Conservation (phyloP, 2,329 filamentous ascomycete genomes). For the Pyrenophora seminiperda region DNA sequence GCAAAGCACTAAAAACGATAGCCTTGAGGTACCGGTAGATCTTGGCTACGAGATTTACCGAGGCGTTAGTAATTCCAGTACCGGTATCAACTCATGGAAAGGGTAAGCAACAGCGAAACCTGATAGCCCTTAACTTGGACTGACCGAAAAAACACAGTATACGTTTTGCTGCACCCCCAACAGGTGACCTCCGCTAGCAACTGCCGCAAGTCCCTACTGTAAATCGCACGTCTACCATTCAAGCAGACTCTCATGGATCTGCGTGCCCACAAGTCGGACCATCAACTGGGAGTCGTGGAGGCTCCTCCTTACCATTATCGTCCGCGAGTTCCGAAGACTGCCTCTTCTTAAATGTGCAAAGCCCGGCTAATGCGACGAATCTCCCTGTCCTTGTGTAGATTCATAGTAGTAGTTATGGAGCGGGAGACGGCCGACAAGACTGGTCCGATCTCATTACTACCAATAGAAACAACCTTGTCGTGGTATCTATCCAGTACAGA, state of each 20-base stretch:
- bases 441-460: constrained; percentile 50
- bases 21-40: constrained; percentile 23
- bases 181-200: constrained; percentile 26
- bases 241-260: constrained; percentile 7
- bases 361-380: constrained; percentile 27
- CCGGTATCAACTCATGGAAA: constrained; percentile 28
- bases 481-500: constrained; percentile 58
- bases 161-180: constrained; percentile 28
- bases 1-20: background rate
- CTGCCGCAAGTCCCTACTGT: constrained; percentile 14
- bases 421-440: constrained; percentile 47
- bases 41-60: constrained; percentile 31
- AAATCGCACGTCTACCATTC: constrained; percentile 13
- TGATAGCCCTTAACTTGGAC: background rate
- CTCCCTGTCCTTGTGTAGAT: constrained; percentile 43
- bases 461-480: constrained; percentile 55
- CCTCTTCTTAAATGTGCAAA: constrained; percentile 46
- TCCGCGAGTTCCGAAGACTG: constrained; percentile 36
- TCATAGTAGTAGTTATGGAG: constrained; percentile 44
- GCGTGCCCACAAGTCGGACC: constrained; percentile 9
- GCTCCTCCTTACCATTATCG: too few species aligned
- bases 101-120: constrained; percentile 15
- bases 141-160: constrained; percentile 14
- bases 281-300: too few species aligned
- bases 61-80: constrained; percentile 22